phyloP scores from a whole-genome alignment of 1,284 basidiomycete genomes.

The Grifola frondosa region DNA sequence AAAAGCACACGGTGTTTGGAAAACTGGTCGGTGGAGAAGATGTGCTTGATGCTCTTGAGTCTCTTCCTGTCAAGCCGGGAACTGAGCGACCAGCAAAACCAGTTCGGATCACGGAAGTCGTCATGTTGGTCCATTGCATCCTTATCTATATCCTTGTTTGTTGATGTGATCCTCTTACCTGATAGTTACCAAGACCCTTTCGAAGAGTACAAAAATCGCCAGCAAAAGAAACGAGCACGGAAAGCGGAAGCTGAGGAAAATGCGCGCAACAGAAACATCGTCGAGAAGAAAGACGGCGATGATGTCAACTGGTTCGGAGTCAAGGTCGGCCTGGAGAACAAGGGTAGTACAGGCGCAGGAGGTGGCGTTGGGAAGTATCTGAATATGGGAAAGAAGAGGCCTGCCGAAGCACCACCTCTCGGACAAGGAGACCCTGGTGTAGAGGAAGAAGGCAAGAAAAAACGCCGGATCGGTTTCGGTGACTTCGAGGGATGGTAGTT shows the following conservation, averaged over 20 bases:
- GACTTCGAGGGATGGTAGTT: slow-evolving; percentile 71
- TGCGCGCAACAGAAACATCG: slow-evolving; percentile 19
- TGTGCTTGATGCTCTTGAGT: slow-evolving; percentile 83
- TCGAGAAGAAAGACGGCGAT: slow-evolving; percentile 53
- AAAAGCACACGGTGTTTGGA: slow-evolving; percentile 95
- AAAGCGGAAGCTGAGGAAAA: slow-evolving; percentile 56
- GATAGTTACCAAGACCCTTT: slow-evolving; percentile 82
- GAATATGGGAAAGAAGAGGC: slow-evolving; percentile 47
- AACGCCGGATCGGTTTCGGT: slow-evolving; percentile 76
- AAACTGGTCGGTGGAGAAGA: slow-evolving; percentile 94
- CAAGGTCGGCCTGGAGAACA: slow-evolving; percentile 55
- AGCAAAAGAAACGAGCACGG: slow-evolving; percentile 71
- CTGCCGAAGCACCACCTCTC: slow-evolving; percentile 25
- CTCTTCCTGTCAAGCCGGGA: slow-evolving; percentile 75
- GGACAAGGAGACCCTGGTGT: slow-evolving; percentile 4
- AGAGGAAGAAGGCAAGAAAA: slow-evolving; percentile 61
- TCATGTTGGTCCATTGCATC: slow-evolving; percentile 55
- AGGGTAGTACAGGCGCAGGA: slow-evolving; percentile 28
- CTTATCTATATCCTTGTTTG: neutral
- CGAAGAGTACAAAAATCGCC: slow-evolving; percentile 76
- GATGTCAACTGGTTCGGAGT: slow-evolving; percentile 84
- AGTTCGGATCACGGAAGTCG: slow-evolving; percentile 74
- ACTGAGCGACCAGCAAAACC: slow-evolving; percentile 86
- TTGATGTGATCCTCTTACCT: slow-evolving; percentile 1
- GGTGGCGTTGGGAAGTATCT: slow-evolving; percentile 67